Evolutionary conservation across 176 grass and related monocot species (phyloP), one percentile per base, ranked within the genome.

Genomic region (Bromus sterilis): DNA sequence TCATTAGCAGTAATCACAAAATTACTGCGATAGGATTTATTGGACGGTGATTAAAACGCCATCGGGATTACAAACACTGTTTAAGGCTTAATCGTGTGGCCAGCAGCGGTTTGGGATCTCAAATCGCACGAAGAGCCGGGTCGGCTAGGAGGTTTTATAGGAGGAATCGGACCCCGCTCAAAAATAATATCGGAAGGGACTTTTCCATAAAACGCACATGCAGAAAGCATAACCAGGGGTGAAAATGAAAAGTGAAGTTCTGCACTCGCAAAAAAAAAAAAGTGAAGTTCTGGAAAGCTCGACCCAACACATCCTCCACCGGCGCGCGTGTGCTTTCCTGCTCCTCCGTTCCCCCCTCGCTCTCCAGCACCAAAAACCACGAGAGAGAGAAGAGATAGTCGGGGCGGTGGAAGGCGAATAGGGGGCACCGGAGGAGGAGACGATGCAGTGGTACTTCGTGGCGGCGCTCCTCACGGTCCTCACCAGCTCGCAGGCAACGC

Each of bases 391-490:
- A 62, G 44, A 39, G 64, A 29, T 23, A 16, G 21, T 21, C 30
- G 37, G 16, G 30, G 59, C 31, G 28, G 32, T 2, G 7, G 63
- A 26, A 11, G 59, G 59, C 73, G 63, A 33, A 65, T 55, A 68
- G 29, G 58, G 30, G 20, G n/a, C n/a, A n/a, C n/a, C n/a, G n/a
- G 35, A 28, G 67, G 56, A 59, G 78, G 20, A 28, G 70, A 48
- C 57, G 85, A 98, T 93, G 95, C 88, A 91, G 69, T 98, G 95
- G 92, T 89, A 89, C 82, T 46, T 91, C 29, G 90, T 95, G 16
- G 88, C 92, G 36, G 92, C 81, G 85, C 88, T 98, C 62, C 95
- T 98, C 83, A 98, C 95, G 32, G 43, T 98, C 79, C 90, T 98
- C 87, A 98, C 92, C 36, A 98, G 95, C 66, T 98, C 95, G 29